Conservation (phyloP, 1,139 yeast species). For the Hansenula sp. region DNA sequence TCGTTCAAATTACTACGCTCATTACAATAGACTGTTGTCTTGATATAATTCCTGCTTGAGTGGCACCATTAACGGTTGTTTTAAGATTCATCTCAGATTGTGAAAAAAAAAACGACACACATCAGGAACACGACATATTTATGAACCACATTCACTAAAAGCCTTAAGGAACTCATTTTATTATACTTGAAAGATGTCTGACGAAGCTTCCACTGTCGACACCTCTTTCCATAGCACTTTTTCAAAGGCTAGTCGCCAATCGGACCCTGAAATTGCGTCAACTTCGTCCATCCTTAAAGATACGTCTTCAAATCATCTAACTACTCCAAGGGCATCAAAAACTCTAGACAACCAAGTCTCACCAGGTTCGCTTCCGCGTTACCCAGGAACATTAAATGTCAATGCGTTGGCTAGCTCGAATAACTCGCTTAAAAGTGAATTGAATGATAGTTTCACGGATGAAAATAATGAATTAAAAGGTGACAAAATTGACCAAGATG, state of each 20-base stretch:
- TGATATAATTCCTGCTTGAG: too few relatives aligned
- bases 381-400: conserved; percentile 59
- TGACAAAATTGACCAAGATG: conserved; percentile 4
- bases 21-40: too few relatives aligned
- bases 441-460: not conserved
- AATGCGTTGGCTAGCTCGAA: conserved; percentile 37
- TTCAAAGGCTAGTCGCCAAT: not conserved
- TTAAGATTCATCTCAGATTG: too few relatives aligned
- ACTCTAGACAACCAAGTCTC: conserved; percentile 10
- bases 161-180: too few relatives aligned
- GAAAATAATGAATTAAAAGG: not conserved
- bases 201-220: not conserved
- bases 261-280: not conserved
- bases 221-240: conserved; percentile 1
- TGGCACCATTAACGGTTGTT: too few relatives aligned
- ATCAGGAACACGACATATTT: too few relatives aligned
- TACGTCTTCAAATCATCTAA: not conserved
- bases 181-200: not conserved
- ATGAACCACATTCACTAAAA: too few relatives aligned
- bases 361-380: conserved; percentile 43
- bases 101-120: too few relatives aligned
- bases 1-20: too few relatives aligned
- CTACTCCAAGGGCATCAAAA: conserved; percentile 16
- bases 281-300: not conserved
- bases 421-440: conserved; percentile 6